These are phyloP conservation scores for Wickerhamomyces silvicola DNA, from an alignment of 805 yeast species.

Conservation along the genomic window DNA sequence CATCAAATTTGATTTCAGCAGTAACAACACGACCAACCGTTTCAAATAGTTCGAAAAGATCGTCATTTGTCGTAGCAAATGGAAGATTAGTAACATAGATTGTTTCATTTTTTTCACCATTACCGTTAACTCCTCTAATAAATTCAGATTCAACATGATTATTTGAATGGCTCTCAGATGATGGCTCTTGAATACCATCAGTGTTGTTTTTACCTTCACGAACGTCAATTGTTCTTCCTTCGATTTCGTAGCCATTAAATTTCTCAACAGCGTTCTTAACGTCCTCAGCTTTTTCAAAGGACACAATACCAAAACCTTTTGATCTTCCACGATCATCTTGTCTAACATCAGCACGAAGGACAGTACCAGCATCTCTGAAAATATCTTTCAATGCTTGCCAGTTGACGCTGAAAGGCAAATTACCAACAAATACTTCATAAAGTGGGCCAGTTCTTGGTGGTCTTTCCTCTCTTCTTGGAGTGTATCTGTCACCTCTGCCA, in stretches of 20 bases:
- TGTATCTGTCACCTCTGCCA: conserved; percentile 18
- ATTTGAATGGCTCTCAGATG: not conserved
- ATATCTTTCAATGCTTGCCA: conserved; percentile 87
- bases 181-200: not conserved
- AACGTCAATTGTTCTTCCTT: conserved; percentile 75
- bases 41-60: conserved; percentile 78
- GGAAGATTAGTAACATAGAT: conserved; percentile 79
- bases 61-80: conserved; percentile 80
- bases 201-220: conserved; percentile 54
- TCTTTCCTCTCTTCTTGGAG: conserved; percentile 11
- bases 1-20: conserved; percentile 68
- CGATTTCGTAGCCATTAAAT: conserved; percentile 63
- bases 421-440: conserved; percentile 66
- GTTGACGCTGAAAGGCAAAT: conserved; percentile 72
- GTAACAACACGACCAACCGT: conserved; percentile 68
- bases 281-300: conserved; percentile 56
- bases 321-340: conserved; percentile 65
- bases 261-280: conserved; percentile 65
- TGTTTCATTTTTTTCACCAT: conserved; percentile 52
- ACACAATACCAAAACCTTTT: conserved; percentile 80
- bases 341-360: conserved; percentile 77
- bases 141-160: conserved; percentile 37
- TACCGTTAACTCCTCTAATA: conserved; percentile 57
- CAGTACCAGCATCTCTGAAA: conserved; percentile 70
- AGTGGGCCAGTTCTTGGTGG: conserved; percentile 17